Evolutionary conservation across 495 filamentous ascomycete genomes (phyloP).

Genomic region (Penicillium bovifimosum): DNA sequence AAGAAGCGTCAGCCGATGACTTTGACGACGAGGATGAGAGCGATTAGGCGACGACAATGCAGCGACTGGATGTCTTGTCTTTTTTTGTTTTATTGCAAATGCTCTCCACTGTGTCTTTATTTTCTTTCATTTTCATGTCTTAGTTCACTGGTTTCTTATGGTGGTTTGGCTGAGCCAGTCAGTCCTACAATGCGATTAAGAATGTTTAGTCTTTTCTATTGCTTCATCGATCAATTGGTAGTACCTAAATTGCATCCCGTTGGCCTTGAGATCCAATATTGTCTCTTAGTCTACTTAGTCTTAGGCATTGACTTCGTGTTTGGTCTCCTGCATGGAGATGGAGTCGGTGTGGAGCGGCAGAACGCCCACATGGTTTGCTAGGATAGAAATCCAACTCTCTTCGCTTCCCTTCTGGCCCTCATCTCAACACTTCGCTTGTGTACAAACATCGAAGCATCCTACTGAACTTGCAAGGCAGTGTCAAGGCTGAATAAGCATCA

Average conservation of each 20-base stretch:
- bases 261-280: too few relatives aligned
- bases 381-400: too few relatives aligned
- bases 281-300: too few relatives aligned
- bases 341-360: too few relatives aligned
- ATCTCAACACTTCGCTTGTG: too few relatives aligned
- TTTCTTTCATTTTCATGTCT: conserved; percentile 9
- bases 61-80: background rate
- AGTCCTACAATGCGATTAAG: conserved; percentile 8
- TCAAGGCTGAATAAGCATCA: background rate
- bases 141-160: conserved; percentile 7
- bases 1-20: conserved; percentile 37
- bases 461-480: background rate
- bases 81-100: conserved; percentile 7
- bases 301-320: too few relatives aligned
- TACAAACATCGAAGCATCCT: too few relatives aligned
- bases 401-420: too few relatives aligned
- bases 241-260: background rate
- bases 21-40: conserved; percentile 34
- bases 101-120: conserved; percentile 6
- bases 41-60: conserved; percentile 22
- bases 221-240: background rate
- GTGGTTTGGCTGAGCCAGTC: conserved; percentile 18
- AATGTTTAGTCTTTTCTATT: background rate
- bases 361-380: too few relatives aligned
- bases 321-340: too few relatives aligned